phyloP scores from a whole-genome alignment of 1,139 yeast genomes.

The Entelexis paramagnoliae region DNA sequence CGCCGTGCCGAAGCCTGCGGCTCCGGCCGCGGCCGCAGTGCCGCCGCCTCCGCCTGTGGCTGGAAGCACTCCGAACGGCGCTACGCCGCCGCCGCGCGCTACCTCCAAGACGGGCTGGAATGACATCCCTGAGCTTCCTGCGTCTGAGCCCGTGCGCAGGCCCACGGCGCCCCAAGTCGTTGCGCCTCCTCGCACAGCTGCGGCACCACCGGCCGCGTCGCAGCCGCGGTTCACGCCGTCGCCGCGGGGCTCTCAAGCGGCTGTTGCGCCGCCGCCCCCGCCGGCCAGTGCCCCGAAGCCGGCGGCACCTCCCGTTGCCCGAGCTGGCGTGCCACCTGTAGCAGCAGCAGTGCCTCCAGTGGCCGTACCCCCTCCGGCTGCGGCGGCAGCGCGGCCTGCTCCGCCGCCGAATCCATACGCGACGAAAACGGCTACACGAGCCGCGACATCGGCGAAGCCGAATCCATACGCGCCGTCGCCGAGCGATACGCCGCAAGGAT shows the following conservation, averaged over 20 bases:
- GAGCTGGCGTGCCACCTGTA: constrained; percentile 15
- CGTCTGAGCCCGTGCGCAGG: constrained; percentile 9
- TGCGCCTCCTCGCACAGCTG: constrained; percentile 5
- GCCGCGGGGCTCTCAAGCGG: constrained; percentile 1
- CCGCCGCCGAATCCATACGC: constrained; percentile 23
- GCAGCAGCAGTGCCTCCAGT: constrained; percentile 19
- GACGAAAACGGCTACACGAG: constrained; percentile 18
- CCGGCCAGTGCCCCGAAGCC: constrained; percentile 1
- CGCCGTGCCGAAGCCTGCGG: constrained; percentile 6
- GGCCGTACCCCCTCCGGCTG: constrained; percentile 16
- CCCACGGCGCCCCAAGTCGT: constrained; percentile 13
- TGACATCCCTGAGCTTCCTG: constrained; percentile 23
- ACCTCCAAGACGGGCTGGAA: constrained; percentile 22
- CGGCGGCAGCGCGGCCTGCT: background rate
- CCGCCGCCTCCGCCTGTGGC: background rate
- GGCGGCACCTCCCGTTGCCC: background rate
- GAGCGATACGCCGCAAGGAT: constrained; percentile 15
- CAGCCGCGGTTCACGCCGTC: constrained; percentile 1
- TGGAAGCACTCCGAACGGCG: background rate
- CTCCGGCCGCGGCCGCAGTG: constrained; percentile 15
- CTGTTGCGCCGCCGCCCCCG: constrained; percentile 19
- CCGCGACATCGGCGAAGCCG: constrained; percentile 9
- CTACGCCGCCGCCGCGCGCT: constrained; percentile 5
- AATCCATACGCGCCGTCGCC: constrained; percentile 20
- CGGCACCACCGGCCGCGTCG: constrained; percentile 17